phyloP scores from a whole-genome alignment of 768 basidiomycete species.

The Leccinellum luteum region DNA sequence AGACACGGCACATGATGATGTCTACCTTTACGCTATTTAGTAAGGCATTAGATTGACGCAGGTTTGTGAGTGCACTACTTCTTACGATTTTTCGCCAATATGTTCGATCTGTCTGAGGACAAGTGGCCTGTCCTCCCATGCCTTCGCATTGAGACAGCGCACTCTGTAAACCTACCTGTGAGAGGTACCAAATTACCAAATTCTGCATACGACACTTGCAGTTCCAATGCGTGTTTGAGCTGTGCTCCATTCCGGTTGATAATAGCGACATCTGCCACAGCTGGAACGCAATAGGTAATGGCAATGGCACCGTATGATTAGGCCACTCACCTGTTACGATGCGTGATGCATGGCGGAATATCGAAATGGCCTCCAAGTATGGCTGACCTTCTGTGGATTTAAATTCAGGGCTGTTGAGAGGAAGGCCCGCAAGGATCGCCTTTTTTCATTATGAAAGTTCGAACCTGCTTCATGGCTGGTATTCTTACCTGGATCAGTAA shows the following conservation, averaged over 20 bases:
- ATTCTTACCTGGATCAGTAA: slow-evolving; percentile 68
- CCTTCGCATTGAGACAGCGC: slow-evolving; percentile 76
- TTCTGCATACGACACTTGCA: slow-evolving; percentile 43
- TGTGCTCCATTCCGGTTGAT: slow-evolving; percentile 62
- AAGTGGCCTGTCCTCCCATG: slow-evolving; percentile 88
- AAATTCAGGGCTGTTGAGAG: slow-evolving; percentile 66
- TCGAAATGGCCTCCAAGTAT: slow-evolving; percentile 59
- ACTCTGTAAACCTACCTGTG: slow-evolving; percentile 41
- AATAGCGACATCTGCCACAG: slow-evolving; percentile 74
- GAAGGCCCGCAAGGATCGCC: slow-evolving; percentile 72
- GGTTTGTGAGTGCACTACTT: not conserved
- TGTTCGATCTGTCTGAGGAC: slow-evolving; percentile 85
- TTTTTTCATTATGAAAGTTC: slow-evolving; percentile 30
- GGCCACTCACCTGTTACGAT: slow-evolving; percentile 63
- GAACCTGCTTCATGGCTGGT: not conserved
- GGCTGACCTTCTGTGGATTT: slow-evolving; percentile 71
- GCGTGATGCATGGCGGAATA: slow-evolving; percentile 76
- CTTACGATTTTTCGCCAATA: slow-evolving; percentile 92
- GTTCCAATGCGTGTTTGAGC: slow-evolving; percentile 70
- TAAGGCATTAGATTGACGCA: not conserved
- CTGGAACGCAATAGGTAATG: slow-evolving; percentile 38
- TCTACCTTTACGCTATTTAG: slow-evolving; percentile 24
- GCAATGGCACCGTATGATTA: not conserved
- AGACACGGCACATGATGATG: not conserved
- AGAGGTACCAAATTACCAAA: not conserved